Conservation (phyloP, 2,329 filamentous ascomycete species). For the Saccharata proteae region DNA sequence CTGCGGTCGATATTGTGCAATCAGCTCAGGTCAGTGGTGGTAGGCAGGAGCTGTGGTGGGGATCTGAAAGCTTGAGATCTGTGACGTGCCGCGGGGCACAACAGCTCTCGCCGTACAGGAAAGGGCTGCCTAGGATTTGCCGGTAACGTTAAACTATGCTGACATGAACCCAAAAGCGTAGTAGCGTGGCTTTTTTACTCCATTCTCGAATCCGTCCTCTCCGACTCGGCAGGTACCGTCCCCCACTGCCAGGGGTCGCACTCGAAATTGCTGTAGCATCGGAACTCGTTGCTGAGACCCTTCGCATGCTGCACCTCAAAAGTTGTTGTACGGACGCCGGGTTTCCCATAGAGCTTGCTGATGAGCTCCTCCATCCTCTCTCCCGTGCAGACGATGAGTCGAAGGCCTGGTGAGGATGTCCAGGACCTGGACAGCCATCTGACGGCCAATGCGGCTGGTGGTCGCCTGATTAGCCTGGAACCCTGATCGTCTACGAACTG, state of each 20-base stretch:
- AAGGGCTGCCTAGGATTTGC: no score
- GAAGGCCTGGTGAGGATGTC: conserved; percentile 19
- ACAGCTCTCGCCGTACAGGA: no score
- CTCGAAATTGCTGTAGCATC: conserved; percentile 69
- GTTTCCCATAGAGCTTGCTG: conserved; percentile 51
- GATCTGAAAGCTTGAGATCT: conserved; percentile 1
- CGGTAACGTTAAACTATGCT: no score
- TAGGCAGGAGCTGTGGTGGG: no score
- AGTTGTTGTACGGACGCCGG: conserved; percentile 51
- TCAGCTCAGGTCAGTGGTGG: no score
- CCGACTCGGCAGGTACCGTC: no score
- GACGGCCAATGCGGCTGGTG: conserved; percentile 55
- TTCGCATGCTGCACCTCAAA: conserved; percentile 59
- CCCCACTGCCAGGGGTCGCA: conserved; percentile 34
- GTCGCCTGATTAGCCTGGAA: conserved; percentile 10
- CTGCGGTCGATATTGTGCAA: no score
- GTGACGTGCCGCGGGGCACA: no score
- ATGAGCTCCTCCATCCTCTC: conserved; percentile 61
- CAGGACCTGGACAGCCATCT: conserved; percentile 55
- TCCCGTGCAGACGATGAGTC: conserved; percentile 60
- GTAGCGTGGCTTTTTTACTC: no score
- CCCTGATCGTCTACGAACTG: conserved; percentile 8
- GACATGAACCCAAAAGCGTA: no score
- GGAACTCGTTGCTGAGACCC: conserved; percentile 69
- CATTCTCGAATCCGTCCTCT: no score